Evolutionary conservation across 352 stramenopile species (phyloP).

Genomic region (Globisporangium camurandrum): DNA sequence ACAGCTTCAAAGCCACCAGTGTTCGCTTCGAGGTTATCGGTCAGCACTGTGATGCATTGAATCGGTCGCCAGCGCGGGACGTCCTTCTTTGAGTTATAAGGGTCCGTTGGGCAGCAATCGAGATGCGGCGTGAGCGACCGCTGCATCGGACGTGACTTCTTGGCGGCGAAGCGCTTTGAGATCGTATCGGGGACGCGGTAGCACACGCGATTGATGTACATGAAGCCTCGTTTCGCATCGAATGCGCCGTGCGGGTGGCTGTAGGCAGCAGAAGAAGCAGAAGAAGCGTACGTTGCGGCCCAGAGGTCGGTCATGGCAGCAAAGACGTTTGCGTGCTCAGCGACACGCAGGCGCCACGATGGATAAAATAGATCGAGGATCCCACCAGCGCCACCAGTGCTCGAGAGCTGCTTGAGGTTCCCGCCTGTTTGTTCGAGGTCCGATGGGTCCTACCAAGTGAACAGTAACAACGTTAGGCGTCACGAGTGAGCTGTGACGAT

Average conservation of each 20-base stretch:
- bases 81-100: constrained; percentile 68
- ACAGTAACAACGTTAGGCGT: no score
- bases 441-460: constrained; percentile 33
- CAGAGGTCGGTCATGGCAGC: constrained; percentile 81
- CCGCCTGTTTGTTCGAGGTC: constrained; percentile 55
- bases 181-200: constrained; percentile 69
- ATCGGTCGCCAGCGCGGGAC: constrained; percentile 82
- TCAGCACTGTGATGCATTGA: constrained; percentile 85
- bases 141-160: constrained; percentile 78
- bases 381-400: constrained; percentile 78
- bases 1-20: constrained; percentile 85
- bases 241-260: constrained; percentile 65
- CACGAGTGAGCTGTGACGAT: background rate
- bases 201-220: constrained; percentile 85
- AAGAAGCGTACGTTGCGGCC: constrained; percentile 70
- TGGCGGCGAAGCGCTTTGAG: constrained; percentile 46
- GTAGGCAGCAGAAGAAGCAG: no score
- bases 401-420: constrained; percentile 77
- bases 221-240: constrained; percentile 64
- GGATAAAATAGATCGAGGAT: constrained; percentile 88
- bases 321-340: constrained; percentile 64
- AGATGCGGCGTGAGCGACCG: constrained; percentile 83
- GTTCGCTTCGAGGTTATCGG: constrained; percentile 47
- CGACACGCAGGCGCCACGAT: constrained; percentile 76
- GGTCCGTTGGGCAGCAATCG: constrained; percentile 75